Base-by-base conservation (phyloP, 352 stramenopile genomes). In the Pythium volutum region DNA sequence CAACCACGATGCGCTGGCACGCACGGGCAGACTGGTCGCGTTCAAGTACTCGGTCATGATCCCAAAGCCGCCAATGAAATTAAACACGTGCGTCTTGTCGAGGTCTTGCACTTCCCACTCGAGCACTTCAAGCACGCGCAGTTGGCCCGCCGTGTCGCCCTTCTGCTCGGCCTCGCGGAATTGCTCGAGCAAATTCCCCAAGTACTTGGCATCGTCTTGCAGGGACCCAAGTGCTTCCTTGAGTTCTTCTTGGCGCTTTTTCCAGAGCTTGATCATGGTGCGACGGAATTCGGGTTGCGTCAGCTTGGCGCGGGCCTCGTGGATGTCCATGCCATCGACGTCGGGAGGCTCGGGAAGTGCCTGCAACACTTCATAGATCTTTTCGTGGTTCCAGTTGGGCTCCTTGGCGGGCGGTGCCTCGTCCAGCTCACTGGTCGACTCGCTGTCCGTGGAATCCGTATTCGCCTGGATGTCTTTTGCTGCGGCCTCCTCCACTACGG, bases 91-190 rank as follows among this genome's bases (percentile, higher is more conserved):
- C 8, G 85, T 92, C 67, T 95, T 95, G 72, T 93, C 85, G 18
- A 95, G 68, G 61, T 95, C 85, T 61, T 93, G 80, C n/a, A 95
- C 83, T 66, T 95, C 85, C 78, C 80, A 95, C 64, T 95, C 85
- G 8, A 95, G 62, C 39, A 89, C 70, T 41, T 90, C 77, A 0
- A 94, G 70, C 38, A 81, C 71, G 22, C 73, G 70, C 6, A 93
- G 23, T 56, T 89, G 79, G 3, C 73, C 79, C 15, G 71, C 62
- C 2, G 55, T 73, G 53, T 84, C 71, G 7, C 64, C 73, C 4
- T 77, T 76, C 36, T 77, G 59, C 27, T 89, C 78, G 16, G 83
- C 82, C 27, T 84, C 74, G 33, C 72, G 73, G 31, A 91, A 78
- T 55, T 90, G 66, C n/a, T 89, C 77, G 6, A 95, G 63, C n/a